phyloP scores from a whole-genome alignment of 2,329 filamentous ascomycete genomes.

The Tolypocladium endophyticum region DNA sequence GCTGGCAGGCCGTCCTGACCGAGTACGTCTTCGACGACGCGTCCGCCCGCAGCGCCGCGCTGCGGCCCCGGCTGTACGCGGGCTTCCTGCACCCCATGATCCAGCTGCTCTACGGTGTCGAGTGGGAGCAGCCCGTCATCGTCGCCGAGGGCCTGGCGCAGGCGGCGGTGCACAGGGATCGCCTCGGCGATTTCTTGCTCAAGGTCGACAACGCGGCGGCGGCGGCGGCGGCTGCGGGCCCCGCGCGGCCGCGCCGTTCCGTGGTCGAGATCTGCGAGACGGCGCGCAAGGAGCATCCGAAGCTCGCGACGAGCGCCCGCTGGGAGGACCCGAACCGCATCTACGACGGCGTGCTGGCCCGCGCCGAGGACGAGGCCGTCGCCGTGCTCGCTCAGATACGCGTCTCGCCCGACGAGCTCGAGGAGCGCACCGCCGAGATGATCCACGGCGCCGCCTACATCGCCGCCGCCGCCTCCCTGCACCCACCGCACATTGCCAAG shows the following conservation, averaged over 20 bases:
- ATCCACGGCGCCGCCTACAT: constrained; percentile 49
- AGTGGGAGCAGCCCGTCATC: constrained; percentile 72
- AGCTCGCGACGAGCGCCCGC: constrained; percentile 39
- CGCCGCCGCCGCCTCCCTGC: constrained; percentile 46
- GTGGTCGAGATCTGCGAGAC: constrained; percentile 49
- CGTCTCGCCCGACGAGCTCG: constrained; percentile 45
- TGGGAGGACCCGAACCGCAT: constrained; percentile 52
- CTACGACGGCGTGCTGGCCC: constrained; percentile 54
- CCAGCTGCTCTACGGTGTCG: constrained; percentile 74
- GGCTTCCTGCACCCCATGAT: constrained; percentile 72
- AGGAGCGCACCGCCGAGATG: constrained; percentile 50
- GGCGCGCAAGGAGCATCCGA: constrained; percentile 39
- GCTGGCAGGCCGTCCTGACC: constrained; percentile 49
- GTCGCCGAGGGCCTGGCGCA: constrained; percentile 74
- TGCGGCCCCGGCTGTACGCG: constrained; percentile 58
- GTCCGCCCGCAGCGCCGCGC: constrained; percentile 52
- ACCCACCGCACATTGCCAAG: constrained; percentile 54
- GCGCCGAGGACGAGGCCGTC: constrained; percentile 54
- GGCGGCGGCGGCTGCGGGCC: constrained; percentile 1
- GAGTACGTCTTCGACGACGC: constrained; percentile 61
- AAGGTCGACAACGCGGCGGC: constrained; percentile 37
- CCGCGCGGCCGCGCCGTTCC: constrained; percentile 8
- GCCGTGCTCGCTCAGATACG: constrained; percentile 47
- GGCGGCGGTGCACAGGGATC: constrained; percentile 55
- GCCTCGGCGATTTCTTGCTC: constrained; percentile 43